Conservation (phyloP, 2,329 filamentous ascomycete genomes). For the Intubia oerlemansii region DNA sequence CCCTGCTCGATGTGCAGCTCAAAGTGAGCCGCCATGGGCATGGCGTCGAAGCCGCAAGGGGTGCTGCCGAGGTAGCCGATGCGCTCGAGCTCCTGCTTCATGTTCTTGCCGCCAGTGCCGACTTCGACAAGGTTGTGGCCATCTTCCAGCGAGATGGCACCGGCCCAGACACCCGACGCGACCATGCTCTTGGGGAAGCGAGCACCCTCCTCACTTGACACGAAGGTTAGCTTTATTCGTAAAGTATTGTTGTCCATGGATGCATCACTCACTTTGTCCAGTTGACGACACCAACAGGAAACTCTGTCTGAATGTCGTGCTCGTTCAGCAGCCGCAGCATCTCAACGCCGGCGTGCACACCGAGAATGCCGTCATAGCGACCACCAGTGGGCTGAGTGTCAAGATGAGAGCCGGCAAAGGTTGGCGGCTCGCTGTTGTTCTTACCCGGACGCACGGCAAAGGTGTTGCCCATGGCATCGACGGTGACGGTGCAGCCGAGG, state of each 20-base stretch:
- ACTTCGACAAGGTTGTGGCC: conserved; percentile 44
- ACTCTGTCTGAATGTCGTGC: conserved; percentile 47
- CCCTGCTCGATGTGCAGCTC: conserved; percentile 76
- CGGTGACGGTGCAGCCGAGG: conserved; percentile 42
- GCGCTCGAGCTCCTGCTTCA: conserved; percentile 46
- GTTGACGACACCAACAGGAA: conserved; percentile 53
- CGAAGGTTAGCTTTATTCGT: neutral
- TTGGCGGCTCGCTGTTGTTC: conserved; percentile 32
- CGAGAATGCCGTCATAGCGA: conserved; percentile 58
- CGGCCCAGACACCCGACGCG: conserved; percentile 57
- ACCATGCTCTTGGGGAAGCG: conserved; percentile 58
- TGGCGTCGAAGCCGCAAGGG: conserved; percentile 32
- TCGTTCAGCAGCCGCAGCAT: conserved; percentile 48
- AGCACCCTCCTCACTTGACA: conserved; percentile 61
- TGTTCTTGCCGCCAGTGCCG: conserved; percentile 34
- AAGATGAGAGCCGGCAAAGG: conserved; percentile 48
- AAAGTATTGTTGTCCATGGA: too few relatives aligned
- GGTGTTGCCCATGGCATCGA: conserved; percentile 67
- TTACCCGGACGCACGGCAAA: conserved; percentile 51
- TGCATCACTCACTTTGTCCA: conserved; percentile 50
- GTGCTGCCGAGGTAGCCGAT: conserved; percentile 47
- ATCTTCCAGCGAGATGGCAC: conserved; percentile 33
- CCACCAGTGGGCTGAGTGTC: conserved; percentile 44
- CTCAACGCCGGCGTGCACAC: conserved; percentile 52
- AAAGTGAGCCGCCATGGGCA: conserved; percentile 56